These are phyloP conservation scores for Saccharomycopsis sp. DNA, from an alignment of 805 yeast species.

Conservation along the genomic window DNA sequence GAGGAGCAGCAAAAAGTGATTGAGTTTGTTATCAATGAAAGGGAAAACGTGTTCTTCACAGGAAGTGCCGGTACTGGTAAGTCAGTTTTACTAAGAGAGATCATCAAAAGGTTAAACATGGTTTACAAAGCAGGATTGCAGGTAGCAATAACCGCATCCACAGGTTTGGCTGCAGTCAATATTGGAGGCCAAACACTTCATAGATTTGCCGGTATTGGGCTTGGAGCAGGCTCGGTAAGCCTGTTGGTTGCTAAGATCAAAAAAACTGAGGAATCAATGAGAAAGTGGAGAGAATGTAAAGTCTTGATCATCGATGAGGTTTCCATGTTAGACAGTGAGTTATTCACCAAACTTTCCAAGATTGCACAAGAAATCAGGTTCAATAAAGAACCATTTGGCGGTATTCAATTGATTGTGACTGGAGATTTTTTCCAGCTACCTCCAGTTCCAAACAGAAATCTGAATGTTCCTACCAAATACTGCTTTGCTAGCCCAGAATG, in stretches of 20 bases:
- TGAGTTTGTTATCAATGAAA: constrained; percentile 40
- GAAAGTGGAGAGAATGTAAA: constrained; percentile 57
- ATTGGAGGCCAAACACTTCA: constrained; percentile 89
- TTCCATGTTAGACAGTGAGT: constrained; percentile 81
- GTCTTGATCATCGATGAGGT: constrained; percentile 86
- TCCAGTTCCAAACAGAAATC: constrained; percentile 54
- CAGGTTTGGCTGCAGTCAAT: constrained; percentile 92
- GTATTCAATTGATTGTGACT: constrained; percentile 77
- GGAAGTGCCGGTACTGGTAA: constrained; percentile 90
- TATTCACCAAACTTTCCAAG: constrained; percentile 65
- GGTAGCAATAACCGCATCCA: constrained; percentile 89
- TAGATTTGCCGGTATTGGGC: constrained; percentile 76
- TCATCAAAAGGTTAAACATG: constrained; percentile 45
- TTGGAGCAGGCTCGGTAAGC: constrained; percentile 48
- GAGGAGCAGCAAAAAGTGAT: constrained; percentile 47
- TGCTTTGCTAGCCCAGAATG: constrained; percentile 73
- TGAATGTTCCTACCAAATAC: constrained; percentile 35
- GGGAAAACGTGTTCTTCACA: constrained; percentile 57
- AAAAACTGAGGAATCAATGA: constrained; percentile 33
- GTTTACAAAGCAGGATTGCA: constrained; percentile 34
- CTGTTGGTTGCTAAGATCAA: constrained; percentile 41
- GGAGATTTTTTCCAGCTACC: constrained; percentile 98
- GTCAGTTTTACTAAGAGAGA: constrained; percentile 54
- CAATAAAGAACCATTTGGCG: constrained; percentile 70
- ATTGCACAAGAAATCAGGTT: constrained; percentile 53